Evolutionary conservation across 2,329 filamentous ascomycete species (phyloP).

Genomic region (Cephalotrichum gorgonifer): DNA sequence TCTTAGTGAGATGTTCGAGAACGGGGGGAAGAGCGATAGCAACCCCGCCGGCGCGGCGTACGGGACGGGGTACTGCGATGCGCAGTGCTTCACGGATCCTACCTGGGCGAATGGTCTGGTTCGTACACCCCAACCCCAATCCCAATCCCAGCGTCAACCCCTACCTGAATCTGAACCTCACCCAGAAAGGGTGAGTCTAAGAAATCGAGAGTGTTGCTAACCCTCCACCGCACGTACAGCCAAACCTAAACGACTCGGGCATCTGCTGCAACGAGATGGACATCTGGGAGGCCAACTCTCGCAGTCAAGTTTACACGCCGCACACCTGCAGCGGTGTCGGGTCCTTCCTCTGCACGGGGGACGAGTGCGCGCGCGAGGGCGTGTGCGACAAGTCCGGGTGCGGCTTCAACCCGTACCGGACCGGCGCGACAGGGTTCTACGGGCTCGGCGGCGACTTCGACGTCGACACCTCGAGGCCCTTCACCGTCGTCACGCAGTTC

Average conservation of each 20-base stretch:
- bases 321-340: constrained; percentile 35
- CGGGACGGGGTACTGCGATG: constrained; percentile 55
- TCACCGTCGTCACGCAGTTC: constrained; percentile 41
- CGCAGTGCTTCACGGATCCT: constrained; percentile 37
- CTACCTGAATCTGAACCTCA: neutral
- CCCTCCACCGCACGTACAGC: constrained; percentile 14
- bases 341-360: constrained; percentile 31
- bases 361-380: constrained; percentile 23
- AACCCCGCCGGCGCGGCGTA: constrained; percentile 49
- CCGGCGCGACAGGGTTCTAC: constrained; percentile 18
- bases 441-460: constrained; percentile 14
- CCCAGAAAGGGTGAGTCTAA: neutral
- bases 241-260: constrained; percentile 30
- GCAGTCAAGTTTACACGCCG: constrained; percentile 32
- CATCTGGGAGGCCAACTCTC: constrained; percentile 44
- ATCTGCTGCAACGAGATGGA: constrained; percentile 45
- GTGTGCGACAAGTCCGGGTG: constrained; percentile 34
- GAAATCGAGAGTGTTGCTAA: neutral
- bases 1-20: constrained; percentile 41
- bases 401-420: constrained; percentile 28
- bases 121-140: neutral
- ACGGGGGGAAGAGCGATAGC: constrained; percentile 44
- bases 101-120: constrained; percentile 38
- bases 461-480: constrained; percentile 25
- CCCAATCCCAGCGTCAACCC: too few relatives aligned